Percentiles rank a stretch among this genome's conserved stretches.
Evolutionary conservation across 1,284 basidiomycete species (phyloP).

Genomic region (Ceratobasidium sp.): DNA sequence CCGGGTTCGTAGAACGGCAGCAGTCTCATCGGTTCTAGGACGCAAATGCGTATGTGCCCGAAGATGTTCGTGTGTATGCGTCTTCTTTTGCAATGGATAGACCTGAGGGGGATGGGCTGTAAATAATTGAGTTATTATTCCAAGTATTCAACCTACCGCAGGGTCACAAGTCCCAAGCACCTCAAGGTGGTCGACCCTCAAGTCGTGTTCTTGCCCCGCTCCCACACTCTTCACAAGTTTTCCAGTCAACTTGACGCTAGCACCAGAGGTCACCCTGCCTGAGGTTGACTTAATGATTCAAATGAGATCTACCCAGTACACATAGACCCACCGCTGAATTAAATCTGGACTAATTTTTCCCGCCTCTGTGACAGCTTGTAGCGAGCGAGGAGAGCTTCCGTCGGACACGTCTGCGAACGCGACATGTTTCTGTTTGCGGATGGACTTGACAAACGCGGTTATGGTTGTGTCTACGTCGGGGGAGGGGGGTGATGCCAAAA

Average conservation of each 20-base stretch:
- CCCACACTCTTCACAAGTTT: constrained; percentile 75
- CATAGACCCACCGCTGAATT: constrained; percentile 54
- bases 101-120: constrained; percentile 59
- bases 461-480: constrained; percentile 51
- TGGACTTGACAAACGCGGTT: constrained; percentile 86
- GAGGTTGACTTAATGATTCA: constrained; percentile 13
- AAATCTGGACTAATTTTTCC: constrained; percentile 50
- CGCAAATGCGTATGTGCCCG: constrained; percentile 88
- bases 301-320: background rate
- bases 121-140: background rate
- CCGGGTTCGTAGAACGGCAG: constrained; percentile 81
- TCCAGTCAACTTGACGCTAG: constrained; percentile 78
- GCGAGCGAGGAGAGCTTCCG: constrained; percentile 73
- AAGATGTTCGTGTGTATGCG: constrained; percentile 78
- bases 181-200: constrained; percentile 74
- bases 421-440: constrained; percentile 87
- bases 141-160: constrained; percentile 64
- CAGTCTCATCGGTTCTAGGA: constrained; percentile 77
- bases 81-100: constrained; percentile 91
- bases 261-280: constrained; percentile 71
- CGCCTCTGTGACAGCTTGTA: constrained; percentile 80
- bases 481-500: constrained; percentile 44
- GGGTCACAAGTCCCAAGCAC: constrained; percentile 83
- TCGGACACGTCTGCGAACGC: constrained; percentile 88
- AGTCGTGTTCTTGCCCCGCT: constrained; percentile 77